Base-by-base conservation (phyloP, 1,284 basidiomycete genomes). In the Pseudozyma pruni region DNA sequence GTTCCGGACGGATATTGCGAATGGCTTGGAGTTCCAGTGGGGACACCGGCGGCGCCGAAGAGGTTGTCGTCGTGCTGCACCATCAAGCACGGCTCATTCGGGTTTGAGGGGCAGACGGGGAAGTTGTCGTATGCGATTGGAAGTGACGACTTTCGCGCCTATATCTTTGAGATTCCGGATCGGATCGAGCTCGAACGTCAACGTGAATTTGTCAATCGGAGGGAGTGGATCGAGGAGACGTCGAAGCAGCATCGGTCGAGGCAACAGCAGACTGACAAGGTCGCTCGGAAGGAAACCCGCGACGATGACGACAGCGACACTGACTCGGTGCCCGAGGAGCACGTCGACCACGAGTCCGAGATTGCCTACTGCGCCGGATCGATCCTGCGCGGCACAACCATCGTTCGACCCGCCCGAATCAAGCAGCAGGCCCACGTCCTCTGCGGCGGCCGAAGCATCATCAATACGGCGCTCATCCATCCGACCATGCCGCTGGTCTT, bases 11-110 rank as follows among this genome's bases (percentile, higher is more conserved):
- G 17, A 1, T 48, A 49, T 9, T 44, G 17, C n/a, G 3, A 27
- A 1, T 35, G 27, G 8, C 3, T 8, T 0, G 49, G 61, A 8
- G 22, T 53, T 1, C 48, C 49, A 13, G 6, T 17, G 3, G 51
- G 42, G 4, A 50, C 44, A 2, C 47, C 51, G n/a, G 13, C 48
- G 13, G 63, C 63, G 3, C 56, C 51, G 20, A 59, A 67, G 32
- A 56, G 41, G 49, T 57, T 67, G 10, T 56, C 41, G 0, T 67
- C 63, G 3, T 55, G 45, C 39, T 67, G 63, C 32, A 67, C 63
- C n/a, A 46, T 67, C 57, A 67, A 67, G 35, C 63, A 67, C 32
- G 56, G 52, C 53, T 67, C 63, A 1, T 67, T 67, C 11, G 63
- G 63, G 10, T 33, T 67, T 16, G 57, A 67, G 25, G 3, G 13